Percentiles rank a stretch among this genome's conserved stretches.
Conservation (phyloP, 768 basidiomycete species). For the Botryobasidium botryosum region DNA sequence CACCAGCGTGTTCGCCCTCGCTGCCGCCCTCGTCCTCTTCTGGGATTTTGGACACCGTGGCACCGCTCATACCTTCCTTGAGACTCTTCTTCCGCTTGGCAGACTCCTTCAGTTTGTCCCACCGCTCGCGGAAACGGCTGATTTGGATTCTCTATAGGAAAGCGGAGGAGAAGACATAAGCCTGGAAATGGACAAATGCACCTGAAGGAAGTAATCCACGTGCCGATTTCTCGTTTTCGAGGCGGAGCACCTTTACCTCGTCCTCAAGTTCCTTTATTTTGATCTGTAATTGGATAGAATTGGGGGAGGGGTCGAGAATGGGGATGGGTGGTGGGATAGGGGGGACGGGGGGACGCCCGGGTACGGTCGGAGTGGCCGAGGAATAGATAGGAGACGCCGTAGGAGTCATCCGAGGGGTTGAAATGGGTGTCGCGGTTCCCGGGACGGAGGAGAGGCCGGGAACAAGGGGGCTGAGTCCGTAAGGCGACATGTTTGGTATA, state of each 20-base stretch:
- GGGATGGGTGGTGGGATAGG: conserved; percentile 30
- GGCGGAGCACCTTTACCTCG: conserved; percentile 41
- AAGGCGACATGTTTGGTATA: conserved; percentile 15
- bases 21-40: too few relatives aligned
- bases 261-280: conserved; percentile 63
- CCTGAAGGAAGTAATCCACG: conserved; percentile 14
- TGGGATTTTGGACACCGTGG: too few relatives aligned
- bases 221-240: conserved; percentile 75
- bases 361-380: background rate
- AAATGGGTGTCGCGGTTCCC: background rate
- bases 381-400: background rate
- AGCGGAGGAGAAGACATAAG: conserved; percentile 10
- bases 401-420: background rate
- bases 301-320: conserved; percentile 21
- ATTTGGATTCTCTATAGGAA: conserved; percentile 59
- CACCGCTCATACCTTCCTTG: too few relatives aligned
- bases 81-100: conserved; percentile 75
- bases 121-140: conserved; percentile 64
- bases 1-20: too few relatives aligned
- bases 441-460: background rate
- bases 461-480: background rate
- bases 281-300: background rate
- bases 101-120: conserved; percentile 81
- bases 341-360: conserved; percentile 26
- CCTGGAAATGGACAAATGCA: background rate